These are phyloP conservation scores for Sporothrix pallida DNA, from an alignment of 2,329 filamentous ascomycete genomes.

Conservation along the genomic window DNA sequence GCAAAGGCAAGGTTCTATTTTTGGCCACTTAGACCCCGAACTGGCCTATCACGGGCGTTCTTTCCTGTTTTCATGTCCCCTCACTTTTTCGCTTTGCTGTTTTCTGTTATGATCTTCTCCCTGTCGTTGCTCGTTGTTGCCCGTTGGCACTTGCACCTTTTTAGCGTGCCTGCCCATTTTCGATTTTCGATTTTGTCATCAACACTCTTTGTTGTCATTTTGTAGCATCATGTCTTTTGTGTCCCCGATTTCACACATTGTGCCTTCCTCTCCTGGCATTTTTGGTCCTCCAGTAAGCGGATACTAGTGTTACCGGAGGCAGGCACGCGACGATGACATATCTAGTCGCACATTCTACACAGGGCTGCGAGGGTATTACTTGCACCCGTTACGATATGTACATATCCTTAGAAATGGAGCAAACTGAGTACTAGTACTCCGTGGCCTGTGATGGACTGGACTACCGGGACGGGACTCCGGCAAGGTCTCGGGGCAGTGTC, in stretches of 20 bases:
- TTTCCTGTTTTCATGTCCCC: neutral
- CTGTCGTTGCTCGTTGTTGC: neutral
- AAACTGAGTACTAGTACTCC: too few species aligned
- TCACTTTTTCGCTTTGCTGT: neutral
- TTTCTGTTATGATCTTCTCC: neutral
- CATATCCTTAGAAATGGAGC: too few species aligned
- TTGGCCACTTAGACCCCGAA: neutral
- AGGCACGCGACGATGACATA: neutral
- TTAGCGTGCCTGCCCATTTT: conserved; percentile 13
- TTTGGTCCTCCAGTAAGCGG: neutral
- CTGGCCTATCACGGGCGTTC: conserved; percentile 6
- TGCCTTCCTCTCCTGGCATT: neutral
- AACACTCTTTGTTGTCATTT: neutral
- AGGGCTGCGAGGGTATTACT: conserved; percentile 9
- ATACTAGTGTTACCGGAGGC: neutral
- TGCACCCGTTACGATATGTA: neutral
- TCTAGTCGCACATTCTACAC: neutral
- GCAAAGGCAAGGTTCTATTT: conserved; percentile 10
- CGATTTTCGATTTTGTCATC: neutral
- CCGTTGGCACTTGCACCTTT: conserved; percentile 16
- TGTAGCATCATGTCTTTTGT: too few species aligned
- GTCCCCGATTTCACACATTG: conserved; percentile 2
- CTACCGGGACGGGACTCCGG: neutral
- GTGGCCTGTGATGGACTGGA: too few species aligned
- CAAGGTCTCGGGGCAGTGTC: conserved; percentile 2